Base-by-base conservation (phyloP, 2,329 filamentous ascomycete species). In the Trichoderma lentiforme region DNA sequence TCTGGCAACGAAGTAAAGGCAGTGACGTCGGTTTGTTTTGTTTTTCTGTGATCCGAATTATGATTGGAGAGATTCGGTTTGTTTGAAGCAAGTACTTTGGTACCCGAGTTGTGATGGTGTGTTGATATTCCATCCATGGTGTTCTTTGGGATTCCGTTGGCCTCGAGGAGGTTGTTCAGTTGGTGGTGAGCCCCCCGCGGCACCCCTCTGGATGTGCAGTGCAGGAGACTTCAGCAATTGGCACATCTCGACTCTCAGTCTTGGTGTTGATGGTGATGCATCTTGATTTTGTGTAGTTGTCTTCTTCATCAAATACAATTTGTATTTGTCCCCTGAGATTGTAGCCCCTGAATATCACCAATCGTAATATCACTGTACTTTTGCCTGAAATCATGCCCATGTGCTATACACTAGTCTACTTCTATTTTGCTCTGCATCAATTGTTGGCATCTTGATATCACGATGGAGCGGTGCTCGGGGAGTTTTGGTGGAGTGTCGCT, bases 1-100 rank as follows among this genome's bases (percentile, higher is more conserved):
- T 62, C 53, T 60, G 58, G 32, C 43, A 63, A 56, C 34, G 12
- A 56, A 66, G 24, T 51, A 57, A 57, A 24, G 18, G 24, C 14
- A 58, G 7, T 72, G 64, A 64, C 58, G 57, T 70, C 39, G 57
- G n/a, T 63, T 36, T 62, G 57, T 61, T 51, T 36, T 9, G 30
- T 36, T 53, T 51, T 70, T 21, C n/a, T 2, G 24, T 5, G 39
- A 24, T 21, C 18, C 15, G 3, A 18, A 18, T 63, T 39, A 57
- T 70, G 15, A 70, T 70, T 70, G 58, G 68, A 24, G 26, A 32
- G 60, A 18, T 18, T 60, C 15, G 9, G 67, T 62, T 63, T 70
- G 32, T 21, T 3, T 32, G 53, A 21, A 68, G 24, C 12, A 56
- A 11, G 47, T 30, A 24, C 12, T 36, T 1, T 30, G 51, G 47